Evolutionary conservation across 768 basidiomycete genomes (phyloP).

Genomic region (Chiua virens): DNA sequence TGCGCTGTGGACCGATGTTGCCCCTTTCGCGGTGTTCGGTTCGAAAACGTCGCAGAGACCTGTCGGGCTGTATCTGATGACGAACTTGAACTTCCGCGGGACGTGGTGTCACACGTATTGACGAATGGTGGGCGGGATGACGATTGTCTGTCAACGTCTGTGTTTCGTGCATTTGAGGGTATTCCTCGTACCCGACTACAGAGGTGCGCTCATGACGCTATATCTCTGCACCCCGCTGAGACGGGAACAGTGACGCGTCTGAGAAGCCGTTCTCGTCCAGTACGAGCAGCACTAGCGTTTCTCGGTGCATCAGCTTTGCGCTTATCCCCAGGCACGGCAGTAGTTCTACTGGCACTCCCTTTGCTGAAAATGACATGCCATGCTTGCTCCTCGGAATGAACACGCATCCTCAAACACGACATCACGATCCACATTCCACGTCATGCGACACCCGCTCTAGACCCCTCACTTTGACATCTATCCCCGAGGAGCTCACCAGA

Average conservation of each 20-base stretch:
- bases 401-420: not conserved
- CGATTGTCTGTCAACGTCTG: not conserved
- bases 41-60: conserved; percentile 5
- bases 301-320: conserved; percentile 12
- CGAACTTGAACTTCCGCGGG: conserved; percentile 8
- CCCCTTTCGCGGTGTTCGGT: conserved; percentile 18
- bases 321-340: conserved; percentile 4
- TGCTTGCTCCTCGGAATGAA: conserved; percentile 22
- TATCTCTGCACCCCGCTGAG: not conserved
- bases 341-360: not conserved
- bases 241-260: conserved; percentile 7
- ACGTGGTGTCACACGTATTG: conserved; percentile 11
- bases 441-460: not conserved
- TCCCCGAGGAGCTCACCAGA: conserved; percentile 14
- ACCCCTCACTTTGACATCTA: not conserved
- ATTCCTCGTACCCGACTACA: conserved; percentile 12
- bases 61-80: not conserved
- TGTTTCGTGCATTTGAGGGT: conserved; percentile 17
- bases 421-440: not conserved
- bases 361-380: not conserved
- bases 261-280: not conserved
- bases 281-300: not conserved
- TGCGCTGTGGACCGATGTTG: conserved; percentile 5
- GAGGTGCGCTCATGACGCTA: conserved; percentile 13
- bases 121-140: not conserved